These are phyloP conservation scores for Phytophthora boehmeriae DNA, from an alignment of 352 stramenopile genomes.

Conservation along the genomic window DNA sequence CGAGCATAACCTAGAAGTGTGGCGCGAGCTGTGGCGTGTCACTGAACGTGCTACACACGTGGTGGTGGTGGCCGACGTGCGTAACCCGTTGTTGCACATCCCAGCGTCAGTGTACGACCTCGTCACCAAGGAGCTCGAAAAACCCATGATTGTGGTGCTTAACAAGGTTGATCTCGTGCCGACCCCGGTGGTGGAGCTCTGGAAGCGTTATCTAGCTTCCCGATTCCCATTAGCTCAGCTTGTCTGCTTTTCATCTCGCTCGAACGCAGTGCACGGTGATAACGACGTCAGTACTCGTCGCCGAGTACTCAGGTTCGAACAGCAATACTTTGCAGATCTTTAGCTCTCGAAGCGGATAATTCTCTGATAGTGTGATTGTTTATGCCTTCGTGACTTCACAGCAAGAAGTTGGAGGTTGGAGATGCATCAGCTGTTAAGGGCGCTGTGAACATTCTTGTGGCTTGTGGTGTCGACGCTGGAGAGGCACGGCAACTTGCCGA, in stretches of 20 bases:
- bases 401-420: conserved; percentile 82
- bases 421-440: conserved; percentile 68
- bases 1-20: conserved; percentile 88
- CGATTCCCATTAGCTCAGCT: conserved; percentile 73
- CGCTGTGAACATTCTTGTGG: conserved; percentile 69
- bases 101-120: conserved; percentile 81
- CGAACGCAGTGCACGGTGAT: conserved; percentile 67
- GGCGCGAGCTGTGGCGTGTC: conserved; percentile 88
- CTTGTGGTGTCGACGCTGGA: conserved; percentile 59
- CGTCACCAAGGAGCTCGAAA: conserved; percentile 74
- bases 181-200: conserved; percentile 59
- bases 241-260: conserved; percentile 82
- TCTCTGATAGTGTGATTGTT: conserved; percentile 1
- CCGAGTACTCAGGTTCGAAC: conserved; percentile 65
- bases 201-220: conserved; percentile 65
- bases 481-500: conserved; percentile 67
- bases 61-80: conserved; percentile 81
- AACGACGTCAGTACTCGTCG: conserved; percentile 70
- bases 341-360: too few relatives aligned
- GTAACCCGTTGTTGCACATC: conserved; percentile 84
- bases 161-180: conserved; percentile 89
- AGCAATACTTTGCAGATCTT: neutral
- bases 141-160: conserved; percentile 82
- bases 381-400: conserved; percentile 9
- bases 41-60: conserved; percentile 82